Evolutionary conservation across 2,329 filamentous ascomycete genomes (phyloP), one percentile per base, ranked within the genome.

Genomic region (Colletotrichum truncatum): DNA sequence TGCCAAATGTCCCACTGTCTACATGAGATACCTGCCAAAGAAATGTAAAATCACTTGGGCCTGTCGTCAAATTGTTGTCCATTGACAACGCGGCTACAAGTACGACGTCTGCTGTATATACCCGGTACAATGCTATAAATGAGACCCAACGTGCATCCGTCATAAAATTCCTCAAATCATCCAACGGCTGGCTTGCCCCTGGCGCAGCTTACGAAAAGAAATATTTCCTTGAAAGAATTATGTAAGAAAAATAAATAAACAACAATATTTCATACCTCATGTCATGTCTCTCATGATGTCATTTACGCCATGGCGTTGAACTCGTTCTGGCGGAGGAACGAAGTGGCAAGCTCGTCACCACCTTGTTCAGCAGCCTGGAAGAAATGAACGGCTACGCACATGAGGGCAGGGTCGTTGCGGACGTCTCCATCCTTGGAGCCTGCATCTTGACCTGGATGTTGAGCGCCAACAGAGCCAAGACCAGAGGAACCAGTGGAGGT

Each of bases 361-460:
- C 94, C 94, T 58, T 87, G 86, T 71, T 93, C 92, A 36, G 93
- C 94, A 69, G 93, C 84, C 80, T 95, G 93, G 94, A 98, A 98
- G 94, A 95, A 98, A 82, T 98, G 95, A 78, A 97, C 90, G 9
- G 95, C 95, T 62, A 97, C 88, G 73, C 94, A 98, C 92, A 98
- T 96, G 41, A 94, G 89, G 57, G 91, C 91, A 2, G 93, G 93
- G 75, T 98, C 93, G 65, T 90, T 94, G 70, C 93, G 77, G 34
- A 87, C 84, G 64, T 87, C 78, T 16, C 80, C 81, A 49, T 82
- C 80, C 55, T 77, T 78, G 48, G 76, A 76, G 36, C 71, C 72
- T 1, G 71, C 59, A 28, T 69, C 71, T 4, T 73, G 73, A 16
- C 69, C 72, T 30, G 63, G 36, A 26, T 75, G 76, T 18, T 73